phyloP scores from a whole-genome alignment of 2,329 filamentous ascomycete genomes.

The Alternaria gaisen region DNA sequence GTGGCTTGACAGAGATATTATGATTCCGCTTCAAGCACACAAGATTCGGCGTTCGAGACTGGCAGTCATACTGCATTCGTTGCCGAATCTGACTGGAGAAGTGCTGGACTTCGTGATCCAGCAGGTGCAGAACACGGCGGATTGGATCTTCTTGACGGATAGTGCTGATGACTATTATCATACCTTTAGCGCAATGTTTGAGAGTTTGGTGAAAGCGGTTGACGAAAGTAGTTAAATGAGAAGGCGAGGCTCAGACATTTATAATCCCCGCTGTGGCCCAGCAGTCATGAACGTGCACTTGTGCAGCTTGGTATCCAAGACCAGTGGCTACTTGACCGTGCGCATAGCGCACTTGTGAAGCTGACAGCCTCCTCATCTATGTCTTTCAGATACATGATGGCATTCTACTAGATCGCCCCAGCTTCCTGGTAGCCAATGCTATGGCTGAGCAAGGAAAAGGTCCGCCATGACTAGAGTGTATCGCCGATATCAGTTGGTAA shows the following conservation, averaged over 20 bases:
- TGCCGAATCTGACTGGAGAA: constrained; percentile 35
- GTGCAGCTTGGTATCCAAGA: neutral
- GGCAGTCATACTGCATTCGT: constrained; percentile 39
- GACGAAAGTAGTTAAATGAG: neutral
- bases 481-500: too few species aligned
- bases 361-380: too few species aligned
- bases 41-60: constrained; percentile 32
- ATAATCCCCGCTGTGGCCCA: neutral
- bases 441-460: too few species aligned
- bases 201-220: constrained; percentile 30
- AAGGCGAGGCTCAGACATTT: neutral
- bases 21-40: constrained; percentile 32
- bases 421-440: too few species aligned
- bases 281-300: neutral
- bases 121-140: constrained; percentile 40
- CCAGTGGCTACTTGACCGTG: neutral
- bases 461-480: too few species aligned
- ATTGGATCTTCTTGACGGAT: constrained; percentile 43
- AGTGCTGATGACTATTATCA: constrained; percentile 42
- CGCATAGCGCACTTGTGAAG: too few species aligned
- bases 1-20: constrained; percentile 32
- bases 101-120: constrained; percentile 40
- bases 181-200: constrained; percentile 37
- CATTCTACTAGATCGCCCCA: too few species aligned
- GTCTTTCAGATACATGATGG: too few species aligned